These are phyloP conservation scores for Prunus persica DNA, from an alignment of 306 rosid species.

Conservation along the genomic window Prunus_persica_NCBIv2 NC_034009.1:11308001-11308500, in stretches of 20 bases:
- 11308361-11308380: slow-evolving; percentile 4
- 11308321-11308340: slow-evolving; percentile 16
- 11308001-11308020: neutral
- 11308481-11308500: slow-evolving; percentile 2
- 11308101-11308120: neutral
- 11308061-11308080: neutral
- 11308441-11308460: neutral
- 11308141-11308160: neutral
- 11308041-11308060: neutral
- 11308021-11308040: neutral
- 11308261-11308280: neutral
- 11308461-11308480: neutral
- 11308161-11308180: neutral
- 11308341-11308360: slow-evolving; percentile 7
- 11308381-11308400: slow-evolving; percentile 8
- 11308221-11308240: neutral
- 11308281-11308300: neutral
- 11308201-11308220: neutral
- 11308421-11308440: neutral
- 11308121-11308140: neutral
- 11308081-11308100: neutral
- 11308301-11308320: slow-evolving; percentile 2
- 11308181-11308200: neutral
- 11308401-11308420: neutral
- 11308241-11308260: neutral